A percentile compares a stretch with the other conserved stretches of the same genome.
These are phyloP conservation scores for Apiospora pterosperma DNA, from an alignment of 2,329 filamentous ascomycete genomes.

Conservation along the genomic window DNA sequence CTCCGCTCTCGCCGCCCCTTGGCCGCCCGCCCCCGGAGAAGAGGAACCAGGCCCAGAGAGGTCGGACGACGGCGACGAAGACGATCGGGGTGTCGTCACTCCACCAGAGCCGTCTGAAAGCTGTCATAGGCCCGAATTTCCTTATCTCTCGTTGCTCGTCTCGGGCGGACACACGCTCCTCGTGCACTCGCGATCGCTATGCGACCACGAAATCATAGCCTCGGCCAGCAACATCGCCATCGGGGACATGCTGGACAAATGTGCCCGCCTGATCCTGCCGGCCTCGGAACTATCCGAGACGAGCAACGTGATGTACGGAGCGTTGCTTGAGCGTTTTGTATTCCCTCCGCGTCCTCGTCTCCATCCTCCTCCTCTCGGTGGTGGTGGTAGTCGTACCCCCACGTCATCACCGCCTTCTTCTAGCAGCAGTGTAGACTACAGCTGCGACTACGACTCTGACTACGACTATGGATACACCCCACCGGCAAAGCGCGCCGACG, in stretches of 20 bases:
- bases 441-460: slow-evolving; percentile 11
- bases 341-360: too few relatives aligned
- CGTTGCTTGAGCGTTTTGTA: slow-evolving; percentile 74
- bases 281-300: slow-evolving; percentile 47
- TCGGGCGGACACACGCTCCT: slow-evolving; percentile 92
- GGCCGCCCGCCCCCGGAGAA: not conserved
- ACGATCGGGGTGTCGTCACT: too few relatives aligned
- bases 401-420: not conserved
- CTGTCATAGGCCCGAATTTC: too few relatives aligned
- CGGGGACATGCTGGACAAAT: slow-evolving; percentile 87
- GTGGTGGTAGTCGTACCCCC: not conserved
- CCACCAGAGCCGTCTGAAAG: too few relatives aligned
- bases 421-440: not conserved
- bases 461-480: slow-evolving; percentile 54
- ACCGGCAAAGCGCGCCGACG: slow-evolving; percentile 53
- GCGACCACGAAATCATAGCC: slow-evolving; percentile 70
- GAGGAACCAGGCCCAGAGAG: not conserved
- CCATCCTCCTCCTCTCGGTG: not conserved
- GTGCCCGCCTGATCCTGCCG: slow-evolving; percentile 74
- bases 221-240: slow-evolving; percentile 78
- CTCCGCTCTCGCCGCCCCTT: slow-evolving; percentile 45
- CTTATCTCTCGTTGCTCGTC: slow-evolving; percentile 83
- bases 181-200: slow-evolving; percentile 66
- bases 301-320: slow-evolving; percentile 74
- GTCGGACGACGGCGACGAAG: slow-evolving; percentile 5